Conservation (phyloP, 768 basidiomycete genomes). For the Mycena galericulata region DNA sequence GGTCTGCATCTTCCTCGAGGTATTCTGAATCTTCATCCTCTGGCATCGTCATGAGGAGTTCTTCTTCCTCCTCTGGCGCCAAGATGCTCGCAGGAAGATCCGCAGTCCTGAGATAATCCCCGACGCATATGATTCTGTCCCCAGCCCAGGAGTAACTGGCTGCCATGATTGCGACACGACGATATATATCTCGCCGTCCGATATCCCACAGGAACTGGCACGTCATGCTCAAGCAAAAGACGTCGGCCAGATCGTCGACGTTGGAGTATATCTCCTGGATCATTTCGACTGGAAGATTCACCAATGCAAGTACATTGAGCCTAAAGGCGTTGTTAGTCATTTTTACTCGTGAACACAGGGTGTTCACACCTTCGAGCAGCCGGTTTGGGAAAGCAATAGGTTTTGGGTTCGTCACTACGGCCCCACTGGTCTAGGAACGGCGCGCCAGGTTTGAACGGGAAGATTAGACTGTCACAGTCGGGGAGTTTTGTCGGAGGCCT, state of each 20-base stretch:
- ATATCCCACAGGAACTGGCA: conserved; percentile 21
- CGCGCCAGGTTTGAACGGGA: background rate
- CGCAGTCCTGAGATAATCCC: conserved; percentile 21
- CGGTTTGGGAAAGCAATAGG: too few species aligned
- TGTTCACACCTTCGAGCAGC: background rate
- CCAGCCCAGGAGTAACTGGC: conserved; percentile 34
- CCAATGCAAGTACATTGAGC: background rate
- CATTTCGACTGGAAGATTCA: conserved; percentile 6
- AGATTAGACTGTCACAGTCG: conserved; percentile 7
- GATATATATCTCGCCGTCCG: background rate
- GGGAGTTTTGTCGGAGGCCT: background rate
- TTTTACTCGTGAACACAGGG: background rate
- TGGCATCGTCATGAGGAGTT: too few species aligned
- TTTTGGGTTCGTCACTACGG: too few species aligned
- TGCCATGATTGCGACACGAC: background rate
- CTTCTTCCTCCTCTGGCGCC: background rate
- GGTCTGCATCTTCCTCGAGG: background rate
- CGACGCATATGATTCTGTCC: conserved; percentile 38
- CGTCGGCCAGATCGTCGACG: background rate
- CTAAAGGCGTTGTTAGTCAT: background rate
- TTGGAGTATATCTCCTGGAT: background rate
- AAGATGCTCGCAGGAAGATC: conserved; percentile 21
- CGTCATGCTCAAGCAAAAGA: background rate
- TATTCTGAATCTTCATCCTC: background rate
- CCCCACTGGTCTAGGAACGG: too few species aligned